These are phyloP conservation scores for Tulasnella calospora DNA, from an alignment of 768 basidiomycete species.

Conservation along the genomic window DNA sequence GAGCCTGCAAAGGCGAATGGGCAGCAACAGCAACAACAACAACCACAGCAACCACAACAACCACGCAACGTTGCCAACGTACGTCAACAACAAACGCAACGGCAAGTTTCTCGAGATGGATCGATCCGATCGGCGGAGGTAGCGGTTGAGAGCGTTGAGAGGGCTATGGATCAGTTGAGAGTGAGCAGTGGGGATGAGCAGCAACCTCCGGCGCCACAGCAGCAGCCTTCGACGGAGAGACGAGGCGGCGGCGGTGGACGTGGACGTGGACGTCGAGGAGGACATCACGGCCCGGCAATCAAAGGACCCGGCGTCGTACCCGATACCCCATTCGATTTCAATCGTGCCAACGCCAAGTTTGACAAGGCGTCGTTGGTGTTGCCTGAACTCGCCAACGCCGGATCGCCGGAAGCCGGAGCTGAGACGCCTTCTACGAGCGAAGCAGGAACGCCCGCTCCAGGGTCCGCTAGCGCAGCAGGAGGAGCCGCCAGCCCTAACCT, in stretches of 20 bases:
- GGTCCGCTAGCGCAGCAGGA: slow-evolving; percentile 7
- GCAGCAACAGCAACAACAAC: slow-evolving; percentile 15
- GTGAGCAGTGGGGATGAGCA: slow-evolving; percentile 32
- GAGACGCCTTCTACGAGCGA: background rate
- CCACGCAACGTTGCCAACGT: slow-evolving; percentile 33
- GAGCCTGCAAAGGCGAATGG: slow-evolving; percentile 29
- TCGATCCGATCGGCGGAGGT: slow-evolving; percentile 27
- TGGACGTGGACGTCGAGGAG: slow-evolving; percentile 39
- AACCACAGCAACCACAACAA: slow-evolving; percentile 21
- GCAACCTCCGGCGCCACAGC: background rate
- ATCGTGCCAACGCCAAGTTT: slow-evolving; percentile 69
- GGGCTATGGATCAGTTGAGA: slow-evolving; percentile 50
- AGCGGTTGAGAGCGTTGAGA: slow-evolving; percentile 47
- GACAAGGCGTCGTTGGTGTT: slow-evolving; percentile 60
- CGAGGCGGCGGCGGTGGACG: slow-evolving; percentile 39
- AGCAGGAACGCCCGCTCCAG: slow-evolving; percentile 30
- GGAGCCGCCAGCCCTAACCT: slow-evolving; percentile 14
- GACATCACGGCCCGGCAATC: slow-evolving; percentile 35
- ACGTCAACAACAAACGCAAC: slow-evolving; percentile 49
- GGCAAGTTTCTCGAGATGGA: slow-evolving; percentile 5
- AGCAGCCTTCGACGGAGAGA: slow-evolving; percentile 17
- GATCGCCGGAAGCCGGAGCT: slow-evolving; percentile 1
- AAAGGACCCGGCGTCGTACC: slow-evolving; percentile 53
- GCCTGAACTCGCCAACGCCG: slow-evolving; percentile 34
- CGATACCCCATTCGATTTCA: slow-evolving; percentile 75